Base-by-base conservation (phyloP, 371 early-diverging fungal genomes). In the Dichotomocladium elegans region DNA sequence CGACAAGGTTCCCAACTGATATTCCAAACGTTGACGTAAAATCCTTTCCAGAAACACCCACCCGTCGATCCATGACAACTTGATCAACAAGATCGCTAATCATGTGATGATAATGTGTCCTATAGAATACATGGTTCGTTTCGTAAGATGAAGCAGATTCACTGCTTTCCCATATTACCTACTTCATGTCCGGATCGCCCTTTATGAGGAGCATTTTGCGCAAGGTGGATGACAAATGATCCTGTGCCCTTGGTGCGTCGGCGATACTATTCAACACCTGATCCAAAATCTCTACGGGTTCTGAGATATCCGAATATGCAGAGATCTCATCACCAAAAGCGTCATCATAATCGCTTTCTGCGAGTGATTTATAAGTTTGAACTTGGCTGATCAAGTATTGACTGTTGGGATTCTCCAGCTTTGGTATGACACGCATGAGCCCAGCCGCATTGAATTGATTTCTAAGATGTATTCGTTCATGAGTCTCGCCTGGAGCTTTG, bases 61-160 rank as follows among this genome's bases (percentile, higher is more conserved):
- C 68, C 41, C 86, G 82, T 14, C 88, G 74, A 51, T 93, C 90
- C 65, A 92, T 79, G 3, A 92, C 90, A 6, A 93, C 80, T 50
- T 92, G 87, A 4, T 85, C 77, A 15, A 91, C 79, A 26, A 91
- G 71, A 24, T 84, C 76, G 58, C 89, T 90, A 46, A 93, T 83
- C 27, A 91, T 69, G 52, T 88, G 91, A 56, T 86, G 86, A 61
- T 89, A 92, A 31, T 83, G 79, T 12, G 70, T 79, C 62, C 77
- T 82, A 50, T 8, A 30, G 43, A 28, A 42, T n/a, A n/a, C n/a
- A n/a, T n/a, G n/a, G n/a, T n/a, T n/a, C n/a, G n/a, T n/a, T n/a
- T n/a, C n/a, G n/a, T n/a, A n/a, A n/a, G n/a, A n/a, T n/a, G n/a
- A n/a, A n/a, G n/a, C n/a, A n/a, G n/a, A n/a, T n/a, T n/a, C n/a